These are phyloP conservation scores for Aschersonia sp. DNA, from an alignment of 2,329 filamentous ascomycete genomes.

Conservation along the genomic window DNA sequence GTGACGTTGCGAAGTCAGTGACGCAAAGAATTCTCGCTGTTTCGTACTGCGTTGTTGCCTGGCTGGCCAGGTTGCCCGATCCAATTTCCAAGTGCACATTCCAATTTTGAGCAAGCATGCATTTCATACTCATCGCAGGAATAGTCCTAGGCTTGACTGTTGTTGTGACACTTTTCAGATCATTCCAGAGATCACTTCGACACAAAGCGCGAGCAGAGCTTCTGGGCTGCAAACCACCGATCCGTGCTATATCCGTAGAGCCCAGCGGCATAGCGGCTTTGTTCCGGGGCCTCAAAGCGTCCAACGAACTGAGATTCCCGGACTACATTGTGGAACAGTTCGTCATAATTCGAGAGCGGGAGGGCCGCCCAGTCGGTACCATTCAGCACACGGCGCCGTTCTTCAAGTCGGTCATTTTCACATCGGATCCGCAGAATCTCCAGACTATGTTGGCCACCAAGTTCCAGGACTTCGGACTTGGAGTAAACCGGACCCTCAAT, in stretches of 20 bases:
- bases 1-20: too few relatives aligned
- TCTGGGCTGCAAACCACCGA: constrained; percentile 8
- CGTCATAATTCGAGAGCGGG: not conserved
- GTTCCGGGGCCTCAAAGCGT: constrained; percentile 4
- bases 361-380: constrained; percentile 7
- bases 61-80: too few relatives aligned
- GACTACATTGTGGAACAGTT: constrained; percentile 3
- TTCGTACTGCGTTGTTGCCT: too few relatives aligned
- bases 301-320: constrained; percentile 7
- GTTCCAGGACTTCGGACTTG: constrained; percentile 13
- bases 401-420: constrained; percentile 9
- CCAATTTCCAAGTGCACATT: too few relatives aligned
- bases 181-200: constrained; percentile 1
- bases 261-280: constrained; percentile 6
- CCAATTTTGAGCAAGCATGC: too few relatives aligned
- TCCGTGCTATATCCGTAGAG: constrained; percentile 4
- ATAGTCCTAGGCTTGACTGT: not conserved
- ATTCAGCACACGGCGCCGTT: constrained; percentile 6
- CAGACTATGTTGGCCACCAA: constrained; percentile 12
- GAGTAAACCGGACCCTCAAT: constrained; percentile 11
- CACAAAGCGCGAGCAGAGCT: constrained; percentile 4
- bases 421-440: constrained; percentile 12
- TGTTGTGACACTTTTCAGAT: not conserved
- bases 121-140: not conserved
- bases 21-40: too few relatives aligned